Base-by-base conservation (phyloP, 2,329 filamentous ascomycete species). In the Dothideomycetes sp. region DNA sequence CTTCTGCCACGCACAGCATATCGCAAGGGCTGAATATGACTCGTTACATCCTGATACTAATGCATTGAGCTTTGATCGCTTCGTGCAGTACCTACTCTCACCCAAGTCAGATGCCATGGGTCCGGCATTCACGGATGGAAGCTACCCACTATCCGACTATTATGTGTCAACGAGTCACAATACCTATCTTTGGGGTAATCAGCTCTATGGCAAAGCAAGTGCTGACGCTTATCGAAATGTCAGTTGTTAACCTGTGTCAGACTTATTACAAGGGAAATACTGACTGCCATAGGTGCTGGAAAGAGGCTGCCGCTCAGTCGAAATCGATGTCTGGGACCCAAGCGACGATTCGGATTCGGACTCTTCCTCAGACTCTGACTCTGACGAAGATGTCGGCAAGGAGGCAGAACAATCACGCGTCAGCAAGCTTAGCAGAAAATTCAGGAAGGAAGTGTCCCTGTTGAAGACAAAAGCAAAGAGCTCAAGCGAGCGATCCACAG, bases 121-220 rank as follows among this genome's bases (percentile, higher is more conserved):
- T 16, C 57, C 62, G 5, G 42, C 59, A 16, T 50, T 63, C 19
- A 52, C 43, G 11, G 55, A 59, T 37, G 44, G 45, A 3, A 48
- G 43, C 14, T 54, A 59, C 40, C 83, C 85, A 3, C 70, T 94
- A 42, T 84, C 81, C 34, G 86, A 93, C 56, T 95, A 95, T 64
- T 95, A 86, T 59, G 88, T 95, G 57, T 94, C 81, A 46, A 93
- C 85, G 49, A 94, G 86, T 55, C 88, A 95, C 66, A 95, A 95
- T 57, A 95, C 88, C 1, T 95, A 94, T 58, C 68, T 94, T 31
- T 79, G 80, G 2, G 88, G 88, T 2, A 87, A 94, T 52, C 89
- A 95, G 60, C 69, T 91, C 31, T 79, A 77, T 44, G 86, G 85
- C 34, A 76, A 77, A 44, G 81, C 84, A 44, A 86, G 81, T 19